These are phyloP conservation scores for Noccaea caerulescens DNA, from an alignment of 345 rosid species.

Conservation along the genomic window DNA sequence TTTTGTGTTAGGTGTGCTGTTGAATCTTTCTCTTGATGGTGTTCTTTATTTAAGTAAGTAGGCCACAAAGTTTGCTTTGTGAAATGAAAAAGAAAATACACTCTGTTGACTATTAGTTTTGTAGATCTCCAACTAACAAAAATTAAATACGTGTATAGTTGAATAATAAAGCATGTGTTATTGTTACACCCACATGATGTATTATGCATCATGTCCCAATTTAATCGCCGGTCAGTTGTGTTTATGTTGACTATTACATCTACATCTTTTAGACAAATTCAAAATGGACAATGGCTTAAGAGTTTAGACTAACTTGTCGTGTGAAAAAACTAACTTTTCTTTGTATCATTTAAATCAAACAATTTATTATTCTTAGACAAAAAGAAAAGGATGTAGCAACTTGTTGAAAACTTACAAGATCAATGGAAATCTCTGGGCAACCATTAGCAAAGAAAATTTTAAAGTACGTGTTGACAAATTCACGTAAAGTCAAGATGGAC, in stretches of 20 bases:
- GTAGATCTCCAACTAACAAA: conserved; percentile 35
- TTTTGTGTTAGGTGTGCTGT: conserved; percentile 24
- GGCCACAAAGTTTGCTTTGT: conserved; percentile 30
- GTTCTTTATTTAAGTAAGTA: conserved; percentile 33
- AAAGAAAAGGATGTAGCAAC: neutral
- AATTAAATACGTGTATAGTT: conserved; percentile 19
- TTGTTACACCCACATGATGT: conserved; percentile 43
- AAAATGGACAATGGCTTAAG: conserved; percentile 24
- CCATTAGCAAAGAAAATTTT: neutral
- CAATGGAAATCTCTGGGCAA: conserved; percentile 19
- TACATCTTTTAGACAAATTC: conserved; percentile 31
- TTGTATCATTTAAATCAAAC: conserved; percentile 11
- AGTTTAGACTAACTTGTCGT: conserved; percentile 27
- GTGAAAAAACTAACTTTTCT: conserved; percentile 4
- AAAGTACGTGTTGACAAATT: neutral
- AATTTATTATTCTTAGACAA: neutral
- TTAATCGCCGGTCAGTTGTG: conserved; percentile 42
- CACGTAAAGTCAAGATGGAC: neutral
- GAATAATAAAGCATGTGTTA: conserved; percentile 36
- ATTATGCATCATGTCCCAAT: conserved; percentile 24
- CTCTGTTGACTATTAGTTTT: conserved; percentile 32
- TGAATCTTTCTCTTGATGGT: conserved; percentile 37
- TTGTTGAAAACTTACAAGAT: neutral
- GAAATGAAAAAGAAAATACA: conserved; percentile 19
- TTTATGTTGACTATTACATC: conserved; percentile 34